Percentiles rank a stretch among this genome's conserved stretches.
These are phyloP conservation scores for Sphaerobolus stellatus DNA, from an alignment of 1,284 basidiomycete genomes.

Conservation along the genomic window DNA sequence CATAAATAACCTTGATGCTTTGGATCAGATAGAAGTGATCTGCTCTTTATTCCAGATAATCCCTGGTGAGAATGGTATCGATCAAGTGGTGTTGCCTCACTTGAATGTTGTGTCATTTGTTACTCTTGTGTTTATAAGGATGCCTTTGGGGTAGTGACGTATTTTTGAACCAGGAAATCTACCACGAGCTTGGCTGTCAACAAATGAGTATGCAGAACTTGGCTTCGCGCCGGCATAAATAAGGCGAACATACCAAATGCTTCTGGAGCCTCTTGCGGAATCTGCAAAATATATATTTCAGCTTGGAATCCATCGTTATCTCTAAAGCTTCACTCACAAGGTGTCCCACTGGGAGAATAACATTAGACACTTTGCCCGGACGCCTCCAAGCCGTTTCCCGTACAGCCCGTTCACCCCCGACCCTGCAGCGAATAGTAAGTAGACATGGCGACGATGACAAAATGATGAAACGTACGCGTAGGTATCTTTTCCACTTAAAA, in stretches of 20 bases:
- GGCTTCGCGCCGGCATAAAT: not conserved
- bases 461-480: slow-evolving; percentile 22
- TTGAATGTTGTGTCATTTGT: too few relatives aligned
- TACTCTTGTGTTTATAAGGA: too few relatives aligned
- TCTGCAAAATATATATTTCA: slow-evolving; percentile 15
- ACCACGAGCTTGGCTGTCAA: too few relatives aligned
- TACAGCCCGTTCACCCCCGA: slow-evolving; percentile 39
- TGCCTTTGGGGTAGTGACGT: too few relatives aligned
- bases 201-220: too few relatives aligned
- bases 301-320: not conserved
- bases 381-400: slow-evolving; percentile 58
- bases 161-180: too few relatives aligned
- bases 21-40: too few relatives aligned
- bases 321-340: slow-evolving; percentile 40
- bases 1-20: too few relatives aligned
- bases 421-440: slow-evolving; percentile 25
- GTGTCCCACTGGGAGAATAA: slow-evolving; percentile 59
- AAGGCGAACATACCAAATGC: slow-evolving; percentile 25
- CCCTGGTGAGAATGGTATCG: too few relatives aligned
- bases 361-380: slow-evolving; percentile 56
- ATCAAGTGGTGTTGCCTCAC: too few relatives aligned
- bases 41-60: too few relatives aligned
- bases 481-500: slow-evolving; percentile 50
- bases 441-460: not conserved
- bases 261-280: slow-evolving; percentile 28